Conservation (phyloP, 768 basidiomycete species). For the Mycena belliarum region DNA sequence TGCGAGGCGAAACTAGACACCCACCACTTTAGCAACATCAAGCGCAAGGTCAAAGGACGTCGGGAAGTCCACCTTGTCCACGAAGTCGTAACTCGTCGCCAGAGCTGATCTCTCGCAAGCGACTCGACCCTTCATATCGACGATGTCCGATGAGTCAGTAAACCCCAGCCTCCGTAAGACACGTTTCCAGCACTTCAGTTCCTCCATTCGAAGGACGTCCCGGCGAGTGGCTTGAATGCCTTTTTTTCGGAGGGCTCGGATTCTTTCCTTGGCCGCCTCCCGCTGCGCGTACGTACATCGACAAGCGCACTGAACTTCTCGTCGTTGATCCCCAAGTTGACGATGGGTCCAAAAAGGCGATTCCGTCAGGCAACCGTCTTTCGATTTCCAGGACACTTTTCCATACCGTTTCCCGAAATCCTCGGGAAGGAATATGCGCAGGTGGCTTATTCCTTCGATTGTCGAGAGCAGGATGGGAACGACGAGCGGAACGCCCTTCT, state of each 20-base stretch:
- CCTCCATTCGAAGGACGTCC: conserved; percentile 93
- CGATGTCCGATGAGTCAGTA: conserved; percentile 85
- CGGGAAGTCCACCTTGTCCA: too few relatives aligned
- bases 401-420: conserved; percentile 89
- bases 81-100: conserved; percentile 95
- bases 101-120: conserved; percentile 97
- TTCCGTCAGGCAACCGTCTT: conserved; percentile 83
- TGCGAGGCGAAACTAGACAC: too few relatives aligned
- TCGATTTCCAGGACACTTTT: conserved; percentile 93
- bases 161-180: conserved; percentile 91
- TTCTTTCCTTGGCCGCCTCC: conserved; percentile 63
- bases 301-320: conserved; percentile 88
- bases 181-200: conserved; percentile 93
- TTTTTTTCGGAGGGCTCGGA: conserved; percentile 80
- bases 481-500: conserved; percentile 82
- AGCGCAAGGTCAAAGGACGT: too few relatives aligned
- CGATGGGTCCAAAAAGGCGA: conserved; percentile 88
- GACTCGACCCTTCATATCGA: conserved; percentile 96
- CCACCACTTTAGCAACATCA: too few relatives aligned
- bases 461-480: conserved; percentile 89
- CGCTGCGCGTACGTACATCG: conserved; percentile 80
- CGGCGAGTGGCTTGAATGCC: conserved; percentile 88
- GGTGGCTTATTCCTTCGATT: conserved; percentile 80
- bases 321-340: conserved; percentile 96
- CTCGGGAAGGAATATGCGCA: conserved; percentile 87